These are phyloP conservation scores for Beauveria australis DNA, from an alignment of 2,329 filamentous ascomycete species.

Conservation along the genomic window DNA sequence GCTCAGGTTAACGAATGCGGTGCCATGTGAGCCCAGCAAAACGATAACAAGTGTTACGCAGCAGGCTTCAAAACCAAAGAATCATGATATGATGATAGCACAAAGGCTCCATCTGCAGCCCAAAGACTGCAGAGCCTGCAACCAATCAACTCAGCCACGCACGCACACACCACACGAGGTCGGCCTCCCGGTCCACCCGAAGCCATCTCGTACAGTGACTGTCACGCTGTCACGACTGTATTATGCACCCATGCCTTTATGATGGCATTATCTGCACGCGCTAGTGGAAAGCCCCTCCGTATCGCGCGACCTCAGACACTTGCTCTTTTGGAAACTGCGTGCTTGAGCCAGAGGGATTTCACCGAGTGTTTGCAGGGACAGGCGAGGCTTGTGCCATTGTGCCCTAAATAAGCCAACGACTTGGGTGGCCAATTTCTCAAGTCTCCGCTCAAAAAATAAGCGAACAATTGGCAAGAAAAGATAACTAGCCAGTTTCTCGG, in stretches of 20 bases:
- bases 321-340: background rate
- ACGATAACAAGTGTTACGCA: background rate
- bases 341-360: background rate
- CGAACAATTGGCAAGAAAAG: background rate
- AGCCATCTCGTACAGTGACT: conserved; percentile 2
- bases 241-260: background rate
- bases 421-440: background rate
- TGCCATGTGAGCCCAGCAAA: background rate
- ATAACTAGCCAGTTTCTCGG: background rate
- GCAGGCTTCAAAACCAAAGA: background rate
- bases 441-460: background rate
- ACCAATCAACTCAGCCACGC: conserved; percentile 2
- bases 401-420: background rate
- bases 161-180: background rate
- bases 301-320: conserved; percentile 1
- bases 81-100: background rate
- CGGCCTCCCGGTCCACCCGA: conserved; percentile 6
- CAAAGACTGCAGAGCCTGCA: background rate
- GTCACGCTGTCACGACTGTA: background rate
- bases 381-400: background rate
- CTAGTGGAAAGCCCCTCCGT: conserved; percentile 6
- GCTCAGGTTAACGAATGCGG: background rate
- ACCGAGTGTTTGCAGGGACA: too few relatives aligned
- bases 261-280: background rate
- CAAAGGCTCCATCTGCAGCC: background rate